Base-by-base conservation (phyloP, 164 flowering plant species). In the Annona cherimola region DNA sequence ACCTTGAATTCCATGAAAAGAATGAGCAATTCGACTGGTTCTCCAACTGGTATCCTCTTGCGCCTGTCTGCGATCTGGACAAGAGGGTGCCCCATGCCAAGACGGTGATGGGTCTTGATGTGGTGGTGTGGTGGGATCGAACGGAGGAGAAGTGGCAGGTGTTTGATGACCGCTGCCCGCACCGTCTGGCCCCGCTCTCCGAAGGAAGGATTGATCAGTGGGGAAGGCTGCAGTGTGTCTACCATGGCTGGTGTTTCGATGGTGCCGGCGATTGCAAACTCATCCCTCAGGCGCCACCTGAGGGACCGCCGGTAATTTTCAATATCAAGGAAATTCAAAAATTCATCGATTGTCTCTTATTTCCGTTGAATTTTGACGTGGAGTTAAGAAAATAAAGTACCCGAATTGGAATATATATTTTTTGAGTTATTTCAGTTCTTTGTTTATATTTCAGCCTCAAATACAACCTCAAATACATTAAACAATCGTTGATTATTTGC, bases 81-180 rank as follows among this genome's bases (percentile, higher is more conserved):
- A 92, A 89, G 85, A 86, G 90, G 78, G 82, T 80, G 42, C 99
- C 99, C 0, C 89, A 88, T 72, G 96, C 82, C 42, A 90, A 87
- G 83, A 87, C 70, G 69, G 88, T 94, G 42, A 26, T 94, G 83
- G 99, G 99, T 11, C 62, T 92, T 45, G 99, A 94, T 68, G 78
- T 94, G 72, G 99, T 91, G 64, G 90, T 91, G 54, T 92, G 99
- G 99, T 94, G 96, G 95, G 99, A 94, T 71, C 82, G 84, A 63
- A 84, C 77, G 69, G 96, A 89, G 76, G 76, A 59, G 75, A 83
- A 71, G 20, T 94, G 97, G 99, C 88, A 87, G 76, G 99, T 94
- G 64, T 87, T 92, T 71, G 88, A 88, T 66, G 97, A 94, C 78
- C 18, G 71, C 62, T 94, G 98, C 77, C 97, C 98, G n/a, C 98